Conservation (phyloP, 257 asterid genomes). For the Solanum sejunctum region DNA sequence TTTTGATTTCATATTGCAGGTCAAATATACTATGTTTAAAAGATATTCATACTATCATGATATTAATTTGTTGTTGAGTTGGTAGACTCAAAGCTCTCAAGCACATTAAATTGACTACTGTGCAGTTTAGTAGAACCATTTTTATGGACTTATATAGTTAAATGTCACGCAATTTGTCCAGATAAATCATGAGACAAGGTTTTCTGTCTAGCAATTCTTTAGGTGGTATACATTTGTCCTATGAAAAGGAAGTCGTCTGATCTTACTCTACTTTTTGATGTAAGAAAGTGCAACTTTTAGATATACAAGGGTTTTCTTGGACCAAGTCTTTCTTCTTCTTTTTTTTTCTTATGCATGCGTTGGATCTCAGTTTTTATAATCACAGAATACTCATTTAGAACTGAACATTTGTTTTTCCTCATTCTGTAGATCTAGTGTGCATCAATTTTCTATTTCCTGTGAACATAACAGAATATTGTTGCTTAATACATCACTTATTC, state of each 20-base stretch:
- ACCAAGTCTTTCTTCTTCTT: background rate
- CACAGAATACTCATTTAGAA: background rate
- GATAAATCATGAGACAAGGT: background rate
- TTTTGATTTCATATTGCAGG: background rate
- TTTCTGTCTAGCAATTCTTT: background rate
- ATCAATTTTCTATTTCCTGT: background rate
- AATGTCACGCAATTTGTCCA: background rate
- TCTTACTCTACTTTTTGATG: background rate
- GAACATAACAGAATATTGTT: background rate
- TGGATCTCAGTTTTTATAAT: background rate
- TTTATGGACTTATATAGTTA: background rate
- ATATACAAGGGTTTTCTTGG: background rate
- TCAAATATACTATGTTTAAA: background rate
- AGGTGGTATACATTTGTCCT: background rate
- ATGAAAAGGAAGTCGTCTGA: background rate
- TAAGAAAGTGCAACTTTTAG: background rate
- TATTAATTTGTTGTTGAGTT: background rate
- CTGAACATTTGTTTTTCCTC: background rate
- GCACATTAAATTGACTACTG: background rate
- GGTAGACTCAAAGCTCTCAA: background rate
- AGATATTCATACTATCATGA: background rate
- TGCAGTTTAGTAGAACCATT: background rate
- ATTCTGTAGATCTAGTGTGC: background rate
- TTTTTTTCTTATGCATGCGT: background rate
- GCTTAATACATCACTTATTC: background rate